Base-by-base conservation (phyloP, 805 yeast genomes). In the Cyberlindnera xylosilytica region DNA sequence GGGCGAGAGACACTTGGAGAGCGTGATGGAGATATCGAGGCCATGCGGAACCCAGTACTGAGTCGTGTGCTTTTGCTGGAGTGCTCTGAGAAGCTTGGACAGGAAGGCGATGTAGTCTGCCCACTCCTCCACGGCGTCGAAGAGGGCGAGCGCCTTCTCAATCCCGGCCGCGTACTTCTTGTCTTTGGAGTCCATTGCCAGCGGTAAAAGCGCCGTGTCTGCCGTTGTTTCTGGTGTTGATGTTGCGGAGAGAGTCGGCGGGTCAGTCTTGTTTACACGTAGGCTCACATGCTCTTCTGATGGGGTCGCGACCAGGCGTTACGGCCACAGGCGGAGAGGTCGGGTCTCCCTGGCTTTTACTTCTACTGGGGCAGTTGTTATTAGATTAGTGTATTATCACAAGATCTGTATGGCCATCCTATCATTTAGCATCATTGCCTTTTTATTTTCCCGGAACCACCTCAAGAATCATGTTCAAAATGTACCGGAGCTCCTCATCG, bases 101-200 rank as follows among this genome's bases (percentile, higher is more conserved):
- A 95, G 69, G 60, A 87, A 90, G 18, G 97, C 83, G 43, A 93
- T 93, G 61, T 91, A 89, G 60, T 93, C 99, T 12, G 99, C 98
- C 99, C 99, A 93, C 67, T 93, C 99, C 24, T 81, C 85, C 2
- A 89, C 83, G 2, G 85, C 66, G 39, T 87, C 96, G 66, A 91
- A 91, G 16, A 78, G 70, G 6, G 76, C 72, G 18, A 93, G 68
- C 0, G 93, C 87, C 51, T 81, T 76, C 39, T 85, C 91, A 11
- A 91, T 74, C 44, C 74, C 79, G n/a, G 76, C 70, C 17, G 71
- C 66, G 56, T 81, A 83, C 46, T 84, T 79, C 65, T 78, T 83
- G 57, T 84, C 90, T 54, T 80, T 79, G 1, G 89, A 64, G 40
- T 73, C 75, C 55, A 76, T 51, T 20, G 36, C 11, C 13, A 13